A percentile compares a stretch with the other conserved stretches of the same genome.
Conservation (phyloP, 225 moss, liverwort and hornwort species). For the Climacium dendroides region DNA sequence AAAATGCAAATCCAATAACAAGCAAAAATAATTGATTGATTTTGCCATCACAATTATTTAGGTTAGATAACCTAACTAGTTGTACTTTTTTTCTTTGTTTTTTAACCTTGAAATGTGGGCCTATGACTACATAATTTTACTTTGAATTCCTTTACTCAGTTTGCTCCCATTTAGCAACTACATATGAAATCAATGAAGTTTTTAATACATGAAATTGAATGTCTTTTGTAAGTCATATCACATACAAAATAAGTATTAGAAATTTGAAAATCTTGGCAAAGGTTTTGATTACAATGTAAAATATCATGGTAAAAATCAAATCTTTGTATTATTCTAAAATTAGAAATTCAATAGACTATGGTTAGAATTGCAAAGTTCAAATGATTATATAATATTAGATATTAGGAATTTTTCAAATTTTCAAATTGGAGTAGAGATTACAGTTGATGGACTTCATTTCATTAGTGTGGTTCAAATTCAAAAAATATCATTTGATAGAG, state of each 20-base stretch:
- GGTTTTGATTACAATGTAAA: rapidly evolving
- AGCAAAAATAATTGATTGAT: background rate
- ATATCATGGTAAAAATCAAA: background rate
- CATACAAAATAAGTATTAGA: background rate
- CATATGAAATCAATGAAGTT: background rate
- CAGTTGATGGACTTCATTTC: background rate
- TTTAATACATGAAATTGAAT: background rate
- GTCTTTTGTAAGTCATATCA: no score
- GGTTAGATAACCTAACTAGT: rapidly evolving
- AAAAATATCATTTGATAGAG: background rate
- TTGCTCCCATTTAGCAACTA: background rate
- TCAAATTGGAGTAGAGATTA: background rate
- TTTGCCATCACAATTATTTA: background rate
- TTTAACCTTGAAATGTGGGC: background rate
- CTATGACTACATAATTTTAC: background rate
- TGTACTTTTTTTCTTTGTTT: background rate
- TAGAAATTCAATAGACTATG: rapidly evolving
- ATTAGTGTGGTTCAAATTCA: rapidly evolving
- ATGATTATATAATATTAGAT: background rate
- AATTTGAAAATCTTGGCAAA: background rate
- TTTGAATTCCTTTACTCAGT: background rate
- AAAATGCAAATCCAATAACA: background rate
- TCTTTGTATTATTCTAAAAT: background rate
- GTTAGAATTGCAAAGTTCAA: background rate
- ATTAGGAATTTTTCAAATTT: background rate